phyloP scores from a whole-genome alignment of 129 eudicot species.

The Flaveria bidentis region DNA sequence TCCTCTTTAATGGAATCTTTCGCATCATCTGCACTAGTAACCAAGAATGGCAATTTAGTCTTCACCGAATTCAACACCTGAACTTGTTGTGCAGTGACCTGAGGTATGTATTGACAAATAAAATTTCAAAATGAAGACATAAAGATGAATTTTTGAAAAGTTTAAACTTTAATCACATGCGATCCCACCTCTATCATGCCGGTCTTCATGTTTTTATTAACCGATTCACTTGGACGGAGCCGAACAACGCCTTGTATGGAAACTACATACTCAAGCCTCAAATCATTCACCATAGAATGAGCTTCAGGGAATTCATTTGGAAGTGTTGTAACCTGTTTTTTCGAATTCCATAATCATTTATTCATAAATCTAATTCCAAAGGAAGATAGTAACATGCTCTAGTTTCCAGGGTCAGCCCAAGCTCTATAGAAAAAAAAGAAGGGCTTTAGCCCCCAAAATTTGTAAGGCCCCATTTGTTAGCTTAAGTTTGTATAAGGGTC shows the following conservation, averaged over 20 bases:
- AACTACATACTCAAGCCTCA: slow-evolving; percentile 91
- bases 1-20: slow-evolving; percentile 83
- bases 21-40: slow-evolving; percentile 84
- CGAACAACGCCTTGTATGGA: slow-evolving; percentile 82
- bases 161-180: slow-evolving; percentile 3
- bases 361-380: slow-evolving; percentile 2
- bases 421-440: no score
- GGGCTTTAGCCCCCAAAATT: no score
- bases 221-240: slow-evolving; percentile 68
- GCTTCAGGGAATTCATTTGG: slow-evolving; percentile 95
- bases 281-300: slow-evolving; percentile 75
- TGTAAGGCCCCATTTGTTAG: no score
- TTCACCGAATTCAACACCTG: slow-evolving; percentile 75
- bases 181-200: slow-evolving; percentile 80
- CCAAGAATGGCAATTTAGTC: slow-evolving; percentile 83
- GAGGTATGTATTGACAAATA: slow-evolving; percentile 24
- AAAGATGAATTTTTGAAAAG: not conserved
- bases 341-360: slow-evolving; percentile 17
- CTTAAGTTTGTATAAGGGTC: no score
- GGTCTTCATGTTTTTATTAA: slow-evolving; percentile 88
- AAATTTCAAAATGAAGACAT: slow-evolving; percentile 1
- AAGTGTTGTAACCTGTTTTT: slow-evolving; percentile 72
- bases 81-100: slow-evolving; percentile 89
- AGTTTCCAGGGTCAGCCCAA: no score
- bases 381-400: not conserved